phyloP scores from a whole-genome alignment of 176 grass and related monocot species.

The Triticum urartu region DNA sequence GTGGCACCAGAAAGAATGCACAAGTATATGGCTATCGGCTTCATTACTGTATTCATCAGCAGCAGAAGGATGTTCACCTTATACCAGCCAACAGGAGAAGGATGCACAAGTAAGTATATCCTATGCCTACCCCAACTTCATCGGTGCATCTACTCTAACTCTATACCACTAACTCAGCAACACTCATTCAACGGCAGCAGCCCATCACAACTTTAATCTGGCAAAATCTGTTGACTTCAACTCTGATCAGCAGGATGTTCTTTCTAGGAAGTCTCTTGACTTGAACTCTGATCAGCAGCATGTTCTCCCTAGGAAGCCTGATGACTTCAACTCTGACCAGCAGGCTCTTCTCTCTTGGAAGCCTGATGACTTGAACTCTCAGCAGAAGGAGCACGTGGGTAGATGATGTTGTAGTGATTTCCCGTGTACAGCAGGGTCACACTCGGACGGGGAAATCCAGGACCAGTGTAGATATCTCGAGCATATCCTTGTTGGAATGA shows the following conservation, averaged over 20 bases:
- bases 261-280: background rate
- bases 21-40: too few species aligned
- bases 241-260: too few species aligned
- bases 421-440: conserved; percentile 5
- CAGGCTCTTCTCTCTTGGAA: too few species aligned
- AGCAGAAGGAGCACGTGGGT: background rate
- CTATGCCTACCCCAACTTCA: background rate
- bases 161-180: background rate
- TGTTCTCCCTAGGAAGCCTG: too few species aligned
- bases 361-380: background rate
- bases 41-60: too few species aligned
- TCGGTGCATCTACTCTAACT: background rate
- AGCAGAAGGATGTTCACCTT: too few species aligned
- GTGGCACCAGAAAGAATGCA: background rate
- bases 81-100: too few species aligned
- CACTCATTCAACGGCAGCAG: background rate
- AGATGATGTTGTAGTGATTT: conserved; percentile 28
- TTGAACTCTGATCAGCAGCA: too few species aligned
- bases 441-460: background rate
- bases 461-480: conserved; percentile 3
- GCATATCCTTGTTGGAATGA: background rate
- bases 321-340: too few species aligned
- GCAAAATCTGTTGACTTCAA: background rate
- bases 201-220: background rate
- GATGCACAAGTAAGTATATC: background rate